These are phyloP conservation scores for Penicillium herquei DNA, from an alignment of 495 filamentous ascomycete genomes.

Conservation along the genomic window DNA sequence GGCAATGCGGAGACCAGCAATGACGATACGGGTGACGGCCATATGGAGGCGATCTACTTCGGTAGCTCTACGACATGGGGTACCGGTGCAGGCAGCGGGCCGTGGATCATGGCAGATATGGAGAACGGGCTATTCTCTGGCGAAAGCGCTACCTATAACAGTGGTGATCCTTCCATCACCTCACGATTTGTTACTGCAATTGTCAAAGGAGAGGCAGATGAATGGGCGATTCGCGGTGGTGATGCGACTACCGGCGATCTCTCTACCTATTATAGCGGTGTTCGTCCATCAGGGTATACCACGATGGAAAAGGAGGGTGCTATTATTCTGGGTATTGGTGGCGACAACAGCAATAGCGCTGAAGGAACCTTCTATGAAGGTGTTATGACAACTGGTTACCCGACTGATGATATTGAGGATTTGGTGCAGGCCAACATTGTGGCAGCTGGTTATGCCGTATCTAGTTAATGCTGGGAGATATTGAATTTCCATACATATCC, in stretches of 20 bases:
- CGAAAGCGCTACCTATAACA: constrained; percentile 34
- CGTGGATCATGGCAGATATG: constrained; percentile 62
- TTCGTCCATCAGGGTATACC: constrained; percentile 52
- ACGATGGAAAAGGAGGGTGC: constrained; percentile 59
- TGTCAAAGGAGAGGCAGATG: constrained; percentile 48
- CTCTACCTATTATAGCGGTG: constrained; percentile 55
- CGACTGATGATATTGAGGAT: constrained; percentile 53
- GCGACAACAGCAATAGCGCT: constrained; percentile 52
- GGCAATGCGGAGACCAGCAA: constrained; percentile 57
- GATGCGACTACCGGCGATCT: constrained; percentile 51
- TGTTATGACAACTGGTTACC: constrained; percentile 58
- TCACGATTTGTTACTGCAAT: constrained; percentile 51
- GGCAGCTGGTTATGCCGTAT: constrained; percentile 52
- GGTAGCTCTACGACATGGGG: constrained; percentile 48
- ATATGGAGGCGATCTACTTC: constrained; percentile 63
- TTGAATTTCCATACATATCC: too few species aligned
- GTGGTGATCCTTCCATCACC: constrained; percentile 42
- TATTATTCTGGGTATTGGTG: constrained; percentile 58
- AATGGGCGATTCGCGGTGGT: constrained; percentile 54
- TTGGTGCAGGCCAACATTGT: constrained; percentile 57
- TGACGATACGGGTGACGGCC: constrained; percentile 52
- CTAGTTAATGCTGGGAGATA: constrained; percentile 5
- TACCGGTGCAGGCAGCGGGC: constrained; percentile 42
- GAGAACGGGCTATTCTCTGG: constrained; percentile 59
- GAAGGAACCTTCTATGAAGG: constrained; percentile 63